Percentiles rank a stretch among this genome's conserved stretches.
Evolutionary conservation across 208 protist species (phyloP).

Genomic region (Wallacemonas rigidus): DNA sequence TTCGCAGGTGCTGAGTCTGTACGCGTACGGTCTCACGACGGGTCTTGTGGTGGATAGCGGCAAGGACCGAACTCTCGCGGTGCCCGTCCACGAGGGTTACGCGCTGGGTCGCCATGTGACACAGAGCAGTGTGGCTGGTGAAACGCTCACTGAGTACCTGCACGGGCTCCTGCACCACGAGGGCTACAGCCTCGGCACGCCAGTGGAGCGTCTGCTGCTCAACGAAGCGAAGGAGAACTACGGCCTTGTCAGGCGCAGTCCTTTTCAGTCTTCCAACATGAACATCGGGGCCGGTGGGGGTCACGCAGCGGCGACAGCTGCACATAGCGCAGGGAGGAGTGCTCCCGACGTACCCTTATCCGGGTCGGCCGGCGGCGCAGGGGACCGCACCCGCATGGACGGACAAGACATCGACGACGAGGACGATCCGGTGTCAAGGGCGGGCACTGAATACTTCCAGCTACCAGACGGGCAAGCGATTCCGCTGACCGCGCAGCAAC

Average conservation of each 20-base stretch:
- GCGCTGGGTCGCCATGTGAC: conserved; percentile 87
- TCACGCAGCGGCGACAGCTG: no score
- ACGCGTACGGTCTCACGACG: conserved; percentile 93
- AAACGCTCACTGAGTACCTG: conserved; percentile 85
- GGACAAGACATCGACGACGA: neutral
- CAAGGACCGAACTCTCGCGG: conserved; percentile 75
- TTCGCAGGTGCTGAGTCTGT: conserved; percentile 93
- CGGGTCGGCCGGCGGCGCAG: neutral
- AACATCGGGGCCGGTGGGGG: neutral
- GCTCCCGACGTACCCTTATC: neutral
- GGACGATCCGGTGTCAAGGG: neutral
- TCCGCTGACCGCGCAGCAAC: conserved; percentile 57
- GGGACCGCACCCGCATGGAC: neutral
- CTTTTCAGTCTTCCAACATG: neutral
- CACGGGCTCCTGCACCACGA: conserved; percentile 56
- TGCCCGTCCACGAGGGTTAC: conserved; percentile 94
- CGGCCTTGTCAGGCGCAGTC: conserved; percentile 75
- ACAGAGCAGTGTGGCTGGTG: conserved; percentile 73
- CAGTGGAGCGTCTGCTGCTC: conserved; percentile 84
- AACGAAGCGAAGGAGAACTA: conserved; percentile 92
- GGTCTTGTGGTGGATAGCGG: conserved; percentile 94
- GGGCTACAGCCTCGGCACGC: conserved; percentile 91
- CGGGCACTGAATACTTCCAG: conserved; percentile 49
- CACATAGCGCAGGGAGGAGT: no score
- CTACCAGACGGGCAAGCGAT: conserved; percentile 91